Evolutionary conservation across 2,329 filamentous ascomycete genomes (phyloP).

Genomic region (Pestalotiopsis sp.): DNA sequence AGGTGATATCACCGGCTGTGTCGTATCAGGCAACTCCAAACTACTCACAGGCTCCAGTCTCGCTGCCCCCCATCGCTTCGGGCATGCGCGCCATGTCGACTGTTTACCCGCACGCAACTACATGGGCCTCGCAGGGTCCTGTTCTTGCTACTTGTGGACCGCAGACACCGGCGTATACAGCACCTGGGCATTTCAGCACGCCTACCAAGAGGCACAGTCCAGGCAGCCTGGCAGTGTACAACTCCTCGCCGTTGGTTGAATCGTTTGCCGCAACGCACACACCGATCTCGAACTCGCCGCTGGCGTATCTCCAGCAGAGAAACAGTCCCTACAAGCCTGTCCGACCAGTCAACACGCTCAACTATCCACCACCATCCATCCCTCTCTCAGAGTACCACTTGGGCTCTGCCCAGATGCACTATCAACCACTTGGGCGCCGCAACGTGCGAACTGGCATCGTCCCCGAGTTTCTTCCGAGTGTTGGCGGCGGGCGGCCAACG

Average conservation of each 20-base stretch:
- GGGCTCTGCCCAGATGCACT: constrained; percentile 75
- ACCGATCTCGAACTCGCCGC: constrained; percentile 78
- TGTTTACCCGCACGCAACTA: constrained; percentile 62
- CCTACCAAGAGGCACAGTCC: constrained; percentile 56
- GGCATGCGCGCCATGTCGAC: constrained; percentile 73
- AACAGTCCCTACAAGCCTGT: constrained; percentile 92
- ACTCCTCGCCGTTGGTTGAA: constrained; percentile 70
- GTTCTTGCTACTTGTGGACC: constrained; percentile 31
- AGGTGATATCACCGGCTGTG: constrained; percentile 18
- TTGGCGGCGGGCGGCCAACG: constrained; percentile 20
- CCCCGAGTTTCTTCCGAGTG: constrained; percentile 53
- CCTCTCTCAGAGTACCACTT: constrained; percentile 76
- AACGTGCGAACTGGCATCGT: constrained; percentile 70
- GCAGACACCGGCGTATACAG: constrained; percentile 29
- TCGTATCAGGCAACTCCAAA: constrained; percentile 37
- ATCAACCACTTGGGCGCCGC: constrained; percentile 73
- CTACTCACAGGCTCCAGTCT: constrained; percentile 48
- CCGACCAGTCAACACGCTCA: constrained; percentile 83
- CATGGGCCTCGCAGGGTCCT: constrained; percentile 38
- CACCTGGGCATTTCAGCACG: constrained; percentile 43
- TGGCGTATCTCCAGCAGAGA: constrained; percentile 82
- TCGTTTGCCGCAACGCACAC: constrained; percentile 57
- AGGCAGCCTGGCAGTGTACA: constrained; percentile 51
- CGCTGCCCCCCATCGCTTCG: constrained; percentile 62
- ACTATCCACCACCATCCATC: constrained; percentile 80